phyloP scores from a whole-genome alignment of 345 rosid genomes.

The Sonneratia alba region DNA sequence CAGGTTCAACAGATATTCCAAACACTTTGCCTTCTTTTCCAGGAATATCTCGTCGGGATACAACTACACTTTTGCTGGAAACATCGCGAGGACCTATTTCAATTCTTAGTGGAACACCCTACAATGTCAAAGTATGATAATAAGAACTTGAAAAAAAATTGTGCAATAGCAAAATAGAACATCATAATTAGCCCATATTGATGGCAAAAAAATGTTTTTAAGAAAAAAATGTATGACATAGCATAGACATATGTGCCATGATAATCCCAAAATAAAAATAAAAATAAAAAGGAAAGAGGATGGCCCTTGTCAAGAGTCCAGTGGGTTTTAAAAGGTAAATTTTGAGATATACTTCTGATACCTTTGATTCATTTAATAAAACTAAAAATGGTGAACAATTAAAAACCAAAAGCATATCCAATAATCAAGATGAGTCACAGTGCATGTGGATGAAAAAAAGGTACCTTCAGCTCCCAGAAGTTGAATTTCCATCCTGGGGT shows the following conservation, averaged over 20 bases:
- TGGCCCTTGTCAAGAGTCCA: background rate
- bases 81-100: slow-evolving; percentile 97
- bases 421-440: background rate
- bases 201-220: background rate
- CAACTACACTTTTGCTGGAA: slow-evolving; percentile 66
- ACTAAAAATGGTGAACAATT: background rate
- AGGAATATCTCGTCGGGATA: slow-evolving; percentile 84
- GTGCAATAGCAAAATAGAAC: background rate
- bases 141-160: background rate
- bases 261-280: background rate
- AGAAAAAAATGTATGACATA: background rate
- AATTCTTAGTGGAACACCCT: slow-evolving; percentile 85
- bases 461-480: slow-evolving; percentile 97
- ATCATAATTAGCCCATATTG: background rate
- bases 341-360: background rate
- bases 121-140: slow-evolving; percentile 10
- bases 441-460: slow-evolving; percentile 4
- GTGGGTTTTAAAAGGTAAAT: background rate
- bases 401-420: background rate
- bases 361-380: background rate
- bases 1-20: slow-evolving; percentile 84
- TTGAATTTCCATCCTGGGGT: slow-evolving; percentile 95
- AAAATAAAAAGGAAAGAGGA: background rate
- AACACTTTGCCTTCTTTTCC: slow-evolving; percentile 86
- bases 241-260: background rate